Conservation (phyloP, 805 yeast genomes). For the Lipomyces sp. region DNA sequence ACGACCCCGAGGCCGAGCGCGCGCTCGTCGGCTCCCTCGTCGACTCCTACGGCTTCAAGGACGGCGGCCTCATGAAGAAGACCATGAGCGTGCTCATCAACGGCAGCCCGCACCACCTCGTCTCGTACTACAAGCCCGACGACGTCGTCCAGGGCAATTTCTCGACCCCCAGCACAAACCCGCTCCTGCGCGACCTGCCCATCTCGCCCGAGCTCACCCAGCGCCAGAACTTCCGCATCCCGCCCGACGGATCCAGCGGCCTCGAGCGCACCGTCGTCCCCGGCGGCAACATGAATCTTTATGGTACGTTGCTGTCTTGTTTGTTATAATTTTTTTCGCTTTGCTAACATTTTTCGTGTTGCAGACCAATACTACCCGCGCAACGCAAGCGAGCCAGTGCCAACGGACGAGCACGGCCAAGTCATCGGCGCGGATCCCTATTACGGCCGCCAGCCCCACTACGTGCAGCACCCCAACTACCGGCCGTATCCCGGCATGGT, state of each 20-base stretch:
- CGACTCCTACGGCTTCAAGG: constrained; percentile 61
- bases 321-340: no score
- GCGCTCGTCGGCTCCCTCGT: constrained; percentile 55
- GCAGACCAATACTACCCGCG: constrained; percentile 9
- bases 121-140: constrained; percentile 72
- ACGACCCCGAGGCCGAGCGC: constrained; percentile 38
- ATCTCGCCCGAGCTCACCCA: constrained; percentile 40
- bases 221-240: constrained; percentile 38
- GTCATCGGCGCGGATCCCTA: constrained; percentile 14
- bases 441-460: constrained; percentile 15
- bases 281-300: not conserved
- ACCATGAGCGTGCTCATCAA: constrained; percentile 65
- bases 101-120: constrained; percentile 51
- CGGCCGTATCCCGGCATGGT: constrained; percentile 27
- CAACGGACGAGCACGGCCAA: constrained; percentile 15
- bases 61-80: constrained; percentile 75
- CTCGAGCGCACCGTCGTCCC: constrained; percentile 25
- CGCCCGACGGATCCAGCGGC: constrained; percentile 33
- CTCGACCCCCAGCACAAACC: constrained; percentile 54
- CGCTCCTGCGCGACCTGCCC: constrained; percentile 47
- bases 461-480: constrained; percentile 16
- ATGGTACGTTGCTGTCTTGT: no score
- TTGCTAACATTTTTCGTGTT: not conserved
- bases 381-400: not conserved
- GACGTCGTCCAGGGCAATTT: constrained; percentile 64